Conservation (phyloP, 371 early-diverging fungal genomes). For the Rhizopus sp. region DNA sequence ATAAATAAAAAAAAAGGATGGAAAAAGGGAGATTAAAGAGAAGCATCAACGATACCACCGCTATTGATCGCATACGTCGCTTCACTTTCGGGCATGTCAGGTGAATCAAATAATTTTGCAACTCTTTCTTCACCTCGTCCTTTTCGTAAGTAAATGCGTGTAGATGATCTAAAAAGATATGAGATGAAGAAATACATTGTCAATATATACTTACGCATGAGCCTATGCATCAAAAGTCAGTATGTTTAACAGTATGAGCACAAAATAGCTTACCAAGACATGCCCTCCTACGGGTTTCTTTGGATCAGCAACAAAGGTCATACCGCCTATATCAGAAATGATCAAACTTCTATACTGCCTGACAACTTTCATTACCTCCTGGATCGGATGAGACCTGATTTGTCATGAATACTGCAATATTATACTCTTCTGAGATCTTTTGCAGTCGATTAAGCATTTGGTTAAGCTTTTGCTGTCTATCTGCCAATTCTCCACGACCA, state of each 20-base stretch:
- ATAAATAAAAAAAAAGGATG: not conserved
- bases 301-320: conserved; percentile 84
- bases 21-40: conserved; percentile 3
- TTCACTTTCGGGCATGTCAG: conserved; percentile 85
- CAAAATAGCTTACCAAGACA: conserved; percentile 47
- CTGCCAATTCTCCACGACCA: conserved; percentile 89
- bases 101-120: conserved; percentile 90
- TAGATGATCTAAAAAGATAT: conserved; percentile 47
- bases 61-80: conserved; percentile 49
- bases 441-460: conserved; percentile 77
- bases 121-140: conserved; percentile 86
- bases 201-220: conserved; percentile 51
- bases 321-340: conserved; percentile 43
- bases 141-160: conserved; percentile 81
- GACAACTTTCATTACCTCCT: conserved; percentile 29
- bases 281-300: conserved; percentile 89
- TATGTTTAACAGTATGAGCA: not conserved
- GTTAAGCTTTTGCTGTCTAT: conserved; percentile 88
- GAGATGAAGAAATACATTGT: not conserved
- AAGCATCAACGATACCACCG: conserved; percentile 39
- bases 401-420: conserved; percentile 86
- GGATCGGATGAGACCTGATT: conserved; percentile 76
- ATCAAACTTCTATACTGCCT: conserved; percentile 47
- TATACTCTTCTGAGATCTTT: conserved; percentile 87
- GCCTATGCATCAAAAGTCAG: conserved; percentile 23